phyloP scores from a whole-genome alignment of 2,329 filamentous ascomycete genomes.

The Ceratocystis eucalypticola region DNA sequence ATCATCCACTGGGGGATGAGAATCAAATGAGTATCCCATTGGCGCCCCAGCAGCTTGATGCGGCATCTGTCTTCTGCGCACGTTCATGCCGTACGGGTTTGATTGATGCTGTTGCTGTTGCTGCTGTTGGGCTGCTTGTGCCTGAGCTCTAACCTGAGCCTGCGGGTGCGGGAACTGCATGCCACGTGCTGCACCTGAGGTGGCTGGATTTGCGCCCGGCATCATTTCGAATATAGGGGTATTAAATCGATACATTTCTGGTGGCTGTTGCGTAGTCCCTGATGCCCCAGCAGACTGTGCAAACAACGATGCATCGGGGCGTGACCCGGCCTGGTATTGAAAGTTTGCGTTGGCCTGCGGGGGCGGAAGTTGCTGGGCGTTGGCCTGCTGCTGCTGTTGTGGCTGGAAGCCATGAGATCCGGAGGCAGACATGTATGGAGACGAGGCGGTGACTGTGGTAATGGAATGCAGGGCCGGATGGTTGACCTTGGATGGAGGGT shows the following conservation, averaged over 20 bases:
- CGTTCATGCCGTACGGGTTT: not conserved
- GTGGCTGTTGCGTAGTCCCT: slow-evolving; percentile 1
- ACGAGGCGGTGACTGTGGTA: not conserved
- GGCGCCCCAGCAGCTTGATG: not conserved
- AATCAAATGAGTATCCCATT: slow-evolving; percentile 11
- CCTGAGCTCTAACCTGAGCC: slow-evolving; percentile 8
- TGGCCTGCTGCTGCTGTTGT: slow-evolving; percentile 1
- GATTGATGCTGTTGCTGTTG: slow-evolving; percentile 12
- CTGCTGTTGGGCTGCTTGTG: slow-evolving; percentile 9
- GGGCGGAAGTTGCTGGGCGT: slow-evolving; percentile 4
- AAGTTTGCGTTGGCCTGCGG: slow-evolving; percentile 8
- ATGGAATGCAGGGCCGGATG: slow-evolving; percentile 13
- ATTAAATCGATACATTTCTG: slow-evolving; percentile 3
- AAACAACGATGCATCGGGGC: slow-evolving; percentile 10
- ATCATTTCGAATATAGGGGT: slow-evolving; percentile 7
- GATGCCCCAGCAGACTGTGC: slow-evolving; percentile 3
- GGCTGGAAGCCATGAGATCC: slow-evolving; percentile 10
- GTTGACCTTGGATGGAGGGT: slow-evolving; percentile 13
- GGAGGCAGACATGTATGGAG: slow-evolving; percentile 13
- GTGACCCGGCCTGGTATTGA: slow-evolving; percentile 2
- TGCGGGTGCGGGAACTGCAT: slow-evolving; percentile 13
- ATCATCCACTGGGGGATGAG: slow-evolving; percentile 8
- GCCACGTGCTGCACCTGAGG: not conserved
- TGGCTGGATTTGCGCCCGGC: not conserved
- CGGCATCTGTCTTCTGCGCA: not conserved